Base-by-base conservation (phyloP, 495 filamentous ascomycete species). In the Aspergillus sparsus region DNA sequence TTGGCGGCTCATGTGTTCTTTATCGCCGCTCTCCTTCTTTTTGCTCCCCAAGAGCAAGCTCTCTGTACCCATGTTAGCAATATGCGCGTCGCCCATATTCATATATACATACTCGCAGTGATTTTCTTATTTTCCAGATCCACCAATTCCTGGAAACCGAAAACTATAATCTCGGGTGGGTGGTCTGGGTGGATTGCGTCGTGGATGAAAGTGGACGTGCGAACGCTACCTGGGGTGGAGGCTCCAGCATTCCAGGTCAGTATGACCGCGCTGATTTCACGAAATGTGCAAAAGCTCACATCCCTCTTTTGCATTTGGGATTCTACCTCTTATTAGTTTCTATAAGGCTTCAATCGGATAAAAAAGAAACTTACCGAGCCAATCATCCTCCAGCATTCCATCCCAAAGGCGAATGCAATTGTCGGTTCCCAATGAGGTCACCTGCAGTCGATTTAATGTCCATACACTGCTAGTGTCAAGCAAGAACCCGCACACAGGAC, bases 221-320 rank as follows among this genome's bases (percentile, higher is more conserved):
- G 83, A 13, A 97, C 79, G 67, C 86, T 89, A 33, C 87, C 85
- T 1, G 94, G 94, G 16, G 93, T 96, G 32, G 87, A 86, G 32
- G 94, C 94, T 4, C 94, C 94, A 21, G 92, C 94, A 71, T 98
- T 98, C 94, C 94, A 98, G 11, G 94, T 97, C 74, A 97, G 75
- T 11, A 97, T 83, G 13, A 88, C 68, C 21, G 89, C 84, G 50
- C 82, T 87, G 47, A 98, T 82, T 65, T 94, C 85, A 16, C 91
- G 82, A 75, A 97, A 96, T 18, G 78, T 81, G 77, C 92, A 97
- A 66, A 87, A 98, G 47, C 93, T 84, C 6, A 80, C 75, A 63
- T 97, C 93, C 59, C 85, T 83, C 35, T 77, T 77, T 69, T 92
- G 91, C 93, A 98, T 96, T 60, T 93, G 85, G 35, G 76, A 72